Conservation (phyloP, 495 filamentous ascomycete genomes). For the Hypoxylon fuscum region DNA sequence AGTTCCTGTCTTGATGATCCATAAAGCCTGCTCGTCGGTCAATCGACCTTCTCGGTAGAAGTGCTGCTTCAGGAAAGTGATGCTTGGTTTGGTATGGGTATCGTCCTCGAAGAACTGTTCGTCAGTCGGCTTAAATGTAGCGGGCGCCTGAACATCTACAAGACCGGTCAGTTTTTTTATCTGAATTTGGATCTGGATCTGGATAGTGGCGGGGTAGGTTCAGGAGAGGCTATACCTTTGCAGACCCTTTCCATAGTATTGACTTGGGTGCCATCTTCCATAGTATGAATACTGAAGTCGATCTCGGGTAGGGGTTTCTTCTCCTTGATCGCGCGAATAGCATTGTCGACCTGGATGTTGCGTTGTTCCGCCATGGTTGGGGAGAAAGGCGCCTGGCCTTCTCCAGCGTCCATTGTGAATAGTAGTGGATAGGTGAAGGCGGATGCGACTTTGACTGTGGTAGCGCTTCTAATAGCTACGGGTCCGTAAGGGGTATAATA, state of each 20-base stretch:
- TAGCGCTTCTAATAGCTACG: conserved; percentile 14
- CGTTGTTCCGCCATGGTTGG: conserved; percentile 43
- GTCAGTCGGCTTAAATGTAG: conserved; percentile 87
- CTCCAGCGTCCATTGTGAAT: conserved; percentile 51
- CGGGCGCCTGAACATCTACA: conserved; percentile 94
- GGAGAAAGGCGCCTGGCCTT: conserved; percentile 44
- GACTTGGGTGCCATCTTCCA: conserved; percentile 96
- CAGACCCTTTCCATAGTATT: conserved; percentile 94
- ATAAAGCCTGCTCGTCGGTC: conserved; percentile 96
- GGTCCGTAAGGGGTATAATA: neutral
- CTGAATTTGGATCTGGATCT: no score
- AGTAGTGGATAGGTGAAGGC: neutral
- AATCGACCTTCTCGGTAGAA: conserved; percentile 97
- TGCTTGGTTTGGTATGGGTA: conserved; percentile 86
- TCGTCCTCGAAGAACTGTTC: conserved; percentile 78
- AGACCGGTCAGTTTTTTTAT: conserved; percentile 19
- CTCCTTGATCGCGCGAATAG: conserved; percentile 82
- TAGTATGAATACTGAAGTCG: conserved; percentile 95
- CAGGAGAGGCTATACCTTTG: conserved; percentile 74
- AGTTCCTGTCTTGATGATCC: conserved; percentile 87
- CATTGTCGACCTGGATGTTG: conserved; percentile 68
- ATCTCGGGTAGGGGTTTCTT: conserved; percentile 97
- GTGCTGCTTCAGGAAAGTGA: conserved; percentile 95
- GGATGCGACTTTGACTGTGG: conserved; percentile 34
- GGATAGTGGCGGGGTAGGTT: conserved; percentile 23